Evolutionary conservation across 2,329 filamentous ascomycete species (phyloP), one percentile per base, ranked within the genome.

Genomic region (Madurella mycetomatis): DNA sequence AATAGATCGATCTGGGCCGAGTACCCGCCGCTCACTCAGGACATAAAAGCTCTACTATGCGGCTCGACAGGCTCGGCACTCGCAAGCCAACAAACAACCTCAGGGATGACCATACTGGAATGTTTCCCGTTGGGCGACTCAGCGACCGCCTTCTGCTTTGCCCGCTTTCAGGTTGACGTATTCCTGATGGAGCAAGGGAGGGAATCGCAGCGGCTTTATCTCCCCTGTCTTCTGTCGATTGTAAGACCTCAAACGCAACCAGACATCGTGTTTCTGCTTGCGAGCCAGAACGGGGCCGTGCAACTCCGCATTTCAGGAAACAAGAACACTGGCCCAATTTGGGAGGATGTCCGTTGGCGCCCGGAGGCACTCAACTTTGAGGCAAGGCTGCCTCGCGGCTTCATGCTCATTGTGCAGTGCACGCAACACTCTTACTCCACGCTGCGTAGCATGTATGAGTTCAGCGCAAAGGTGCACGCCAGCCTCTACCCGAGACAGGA

Each of bases 301-400:
- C 90, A 91, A 61, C 73, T 96, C 37, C 76, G 81, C 45, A 84
- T 96, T 13, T 86, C 88, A 63, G 76, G 80, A 25, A 84, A 85
- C 64, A 84, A 84, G 62, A 83, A 81, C 60, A 73, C 76, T 7
- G 88, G 88, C 0, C 82, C 88, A 1, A 85, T 82, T 0, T 96
- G 91, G 91, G 83, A 89, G 7, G 87, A 94, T 66, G 81, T 95
- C 5, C 80, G 83, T 41, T 96, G 91, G 91, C 85, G 85, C 54
- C 78, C 85, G 16, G 84, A 87, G 46, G 77, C 78, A 7, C 80
- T 78, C 56, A 79, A 81, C 0, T 77, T 96, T 53, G 82, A 85
- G 17, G 69, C 95, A 39, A 82, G 81, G 56, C 72, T 96, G 16
- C 87, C 88, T 1, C 83, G 89, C 60, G 88, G 88, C 1, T 92